Conservation (phyloP, 345 rosid genomes). For the Viola odorata region DNA sequence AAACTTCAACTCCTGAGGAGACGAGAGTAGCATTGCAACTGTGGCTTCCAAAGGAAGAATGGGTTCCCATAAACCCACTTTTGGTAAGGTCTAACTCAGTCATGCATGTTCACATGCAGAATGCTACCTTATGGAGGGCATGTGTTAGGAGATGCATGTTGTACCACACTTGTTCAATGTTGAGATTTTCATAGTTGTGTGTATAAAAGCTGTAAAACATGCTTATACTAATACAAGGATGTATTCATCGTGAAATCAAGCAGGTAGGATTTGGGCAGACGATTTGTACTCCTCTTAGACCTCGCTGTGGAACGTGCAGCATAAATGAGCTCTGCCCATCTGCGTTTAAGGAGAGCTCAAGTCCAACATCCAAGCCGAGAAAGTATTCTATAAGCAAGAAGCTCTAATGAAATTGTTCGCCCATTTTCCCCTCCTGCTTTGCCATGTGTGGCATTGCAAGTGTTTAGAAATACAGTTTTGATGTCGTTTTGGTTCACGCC, state of each 20-base stretch:
- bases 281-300: conserved; percentile 76
- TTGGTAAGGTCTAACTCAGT: conserved; percentile 45
- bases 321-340: conserved; percentile 69
- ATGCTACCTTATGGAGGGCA: no score
- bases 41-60: conserved; percentile 96
- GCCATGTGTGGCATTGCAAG: background rate
- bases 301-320: conserved; percentile 61
- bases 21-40: conserved; percentile 77
- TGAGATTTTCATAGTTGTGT: no score
- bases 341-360: conserved; percentile 69
- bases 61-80: conserved; percentile 87
- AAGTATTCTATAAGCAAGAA: conserved; percentile 33
- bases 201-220: no score
- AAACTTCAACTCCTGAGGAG: conserved; percentile 79
- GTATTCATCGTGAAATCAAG: background rate
- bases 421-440: background rate
- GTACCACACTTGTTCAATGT: no score
- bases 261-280: conserved; percentile 96
- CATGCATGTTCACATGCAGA: background rate
- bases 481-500: no score
- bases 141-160: no score
- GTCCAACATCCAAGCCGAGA: conserved; percentile 43
- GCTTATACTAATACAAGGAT: no score
- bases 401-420: conserved; percentile 1
- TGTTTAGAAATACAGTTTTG: background rate